These are phyloP conservation scores for Papiliotrema nemorosa DNA, from an alignment of 1,284 basidiomycete species.

Conservation along the genomic window DNA sequence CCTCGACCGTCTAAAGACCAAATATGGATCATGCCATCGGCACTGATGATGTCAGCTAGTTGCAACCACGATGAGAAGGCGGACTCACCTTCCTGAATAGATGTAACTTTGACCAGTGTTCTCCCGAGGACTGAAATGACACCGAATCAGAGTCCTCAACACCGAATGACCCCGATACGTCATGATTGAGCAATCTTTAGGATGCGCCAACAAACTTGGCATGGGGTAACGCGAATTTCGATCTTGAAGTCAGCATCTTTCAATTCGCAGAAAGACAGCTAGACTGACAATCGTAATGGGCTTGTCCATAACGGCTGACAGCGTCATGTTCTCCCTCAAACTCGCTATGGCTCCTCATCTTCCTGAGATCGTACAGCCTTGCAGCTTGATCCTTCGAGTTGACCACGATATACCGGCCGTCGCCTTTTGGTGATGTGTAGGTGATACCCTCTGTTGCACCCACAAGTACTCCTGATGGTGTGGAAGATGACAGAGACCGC, in stretches of 20 bases:
- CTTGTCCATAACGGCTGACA: constrained; percentile 58
- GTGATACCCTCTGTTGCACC: constrained; percentile 96
- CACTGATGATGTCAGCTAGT: constrained; percentile 7
- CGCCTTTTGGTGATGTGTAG: constrained; percentile 78
- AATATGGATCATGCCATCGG: constrained; percentile 59
- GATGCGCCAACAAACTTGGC: constrained; percentile 56
- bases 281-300: constrained; percentile 67
- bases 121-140: constrained; percentile 87
- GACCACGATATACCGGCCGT: constrained; percentile 92
- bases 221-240: constrained; percentile 57
- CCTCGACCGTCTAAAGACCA: constrained; percentile 86
- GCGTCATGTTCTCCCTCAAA: constrained; percentile 59
- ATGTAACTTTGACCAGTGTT: constrained; percentile 91
- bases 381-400: constrained; percentile 96
- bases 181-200: constrained; percentile 91
- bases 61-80: neutral
- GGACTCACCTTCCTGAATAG: constrained; percentile 65
- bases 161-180: constrained; percentile 90
- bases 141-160: constrained; percentile 88
- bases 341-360: constrained; percentile 74
- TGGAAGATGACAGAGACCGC: constrained; percentile 72
- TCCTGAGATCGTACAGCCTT: constrained; percentile 90
- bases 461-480: constrained; percentile 85
- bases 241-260: constrained; percentile 49
- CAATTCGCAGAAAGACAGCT: too few species aligned